Percentiles rank a stretch among this genome's conserved stretches.
phyloP scores from a whole-genome alignment of 768 basidiomycete genomes.

The Lactifluus echinatus region DNA sequence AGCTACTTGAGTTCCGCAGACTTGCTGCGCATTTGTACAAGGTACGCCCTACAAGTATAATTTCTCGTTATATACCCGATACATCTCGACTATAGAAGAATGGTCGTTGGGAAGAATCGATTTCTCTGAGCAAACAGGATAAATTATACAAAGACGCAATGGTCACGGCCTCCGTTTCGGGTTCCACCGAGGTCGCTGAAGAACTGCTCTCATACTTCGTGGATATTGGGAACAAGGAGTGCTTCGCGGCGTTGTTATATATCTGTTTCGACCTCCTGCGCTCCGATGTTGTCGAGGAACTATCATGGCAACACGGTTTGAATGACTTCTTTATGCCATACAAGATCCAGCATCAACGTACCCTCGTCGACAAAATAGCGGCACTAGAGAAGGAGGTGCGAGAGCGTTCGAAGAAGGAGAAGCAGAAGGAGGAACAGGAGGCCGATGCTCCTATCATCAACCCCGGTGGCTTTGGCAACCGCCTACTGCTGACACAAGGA shows the following conservation, averaged over 20 bases:
- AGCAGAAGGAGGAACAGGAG: conserved; percentile 83
- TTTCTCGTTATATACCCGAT: neutral
- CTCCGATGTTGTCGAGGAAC: conserved; percentile 85
- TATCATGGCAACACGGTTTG: conserved; percentile 93
- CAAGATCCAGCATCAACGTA: conserved; percentile 79
- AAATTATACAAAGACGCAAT: conserved; percentile 97
- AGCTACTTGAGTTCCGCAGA: conserved; percentile 89
- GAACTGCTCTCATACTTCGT: conserved; percentile 95
- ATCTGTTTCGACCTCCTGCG: conserved; percentile 94
- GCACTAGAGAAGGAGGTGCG: conserved; percentile 82
- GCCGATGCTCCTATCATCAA: conserved; percentile 84
- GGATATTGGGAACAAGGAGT: conserved; percentile 97
- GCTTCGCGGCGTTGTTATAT: conserved; percentile 85
- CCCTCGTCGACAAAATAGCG: conserved; percentile 66
- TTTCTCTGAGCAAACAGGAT: conserved; percentile 90
- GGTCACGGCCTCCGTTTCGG: conserved; percentile 81
- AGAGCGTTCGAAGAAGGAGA: conserved; percentile 80
- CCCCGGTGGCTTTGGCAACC: conserved; percentile 57
- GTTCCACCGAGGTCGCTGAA: conserved; percentile 83
- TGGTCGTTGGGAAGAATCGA: conserved; percentile 91
- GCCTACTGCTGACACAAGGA: conserved; percentile 67
- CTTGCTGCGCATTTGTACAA: conserved; percentile 95
- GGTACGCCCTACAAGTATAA: conserved; percentile 33
- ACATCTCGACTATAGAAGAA: conserved; percentile 62
- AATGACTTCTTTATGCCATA: conserved; percentile 99